These are phyloP conservation scores for Bruguiera hainesii DNA, from an alignment of 441 rosid species.

Conservation along the genomic window DNA sequence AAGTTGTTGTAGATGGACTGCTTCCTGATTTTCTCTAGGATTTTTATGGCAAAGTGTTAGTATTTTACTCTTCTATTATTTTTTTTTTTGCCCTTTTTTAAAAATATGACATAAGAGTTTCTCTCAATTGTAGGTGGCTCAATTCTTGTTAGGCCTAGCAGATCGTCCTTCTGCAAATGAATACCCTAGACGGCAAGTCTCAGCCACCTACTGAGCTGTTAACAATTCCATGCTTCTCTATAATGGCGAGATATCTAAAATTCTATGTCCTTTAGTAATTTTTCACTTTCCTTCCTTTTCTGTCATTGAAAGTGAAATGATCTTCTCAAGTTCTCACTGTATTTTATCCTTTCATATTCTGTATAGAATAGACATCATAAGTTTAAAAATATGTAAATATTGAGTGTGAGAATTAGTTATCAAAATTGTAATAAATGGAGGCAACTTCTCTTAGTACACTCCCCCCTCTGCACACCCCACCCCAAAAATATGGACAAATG, in stretches of 20 bases:
- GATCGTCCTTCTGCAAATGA: constrained; percentile 59
- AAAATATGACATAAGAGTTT: background rate
- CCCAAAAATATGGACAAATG: too few species aligned
- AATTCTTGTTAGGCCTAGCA: constrained; percentile 91
- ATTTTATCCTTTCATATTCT: too few species aligned
- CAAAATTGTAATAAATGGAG: too few species aligned
- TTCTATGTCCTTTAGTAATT: background rate
- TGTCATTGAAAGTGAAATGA: too few species aligned
- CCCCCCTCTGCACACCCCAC: too few species aligned
- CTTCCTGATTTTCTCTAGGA: background rate
- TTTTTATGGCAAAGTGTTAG: background rate
- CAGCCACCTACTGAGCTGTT: background rate
- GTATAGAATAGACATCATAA: too few species aligned
- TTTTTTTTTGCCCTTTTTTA: background rate
- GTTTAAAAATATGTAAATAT: too few species aligned
- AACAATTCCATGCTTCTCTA: background rate
- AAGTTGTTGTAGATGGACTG: background rate
- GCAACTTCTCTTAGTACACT: too few species aligned
- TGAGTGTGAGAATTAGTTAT: too few species aligned
- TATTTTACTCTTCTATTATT: background rate
- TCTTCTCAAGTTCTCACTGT: too few species aligned
- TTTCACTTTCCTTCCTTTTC: background rate
- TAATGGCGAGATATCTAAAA: background rate
- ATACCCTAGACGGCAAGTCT: constrained; percentile 70
- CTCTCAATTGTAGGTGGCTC: constrained; percentile 62